These are phyloP conservation scores for Eucalyptus paniculata DNA, from an alignment of 345 rosid genomes.

Conservation along the genomic window DNA sequence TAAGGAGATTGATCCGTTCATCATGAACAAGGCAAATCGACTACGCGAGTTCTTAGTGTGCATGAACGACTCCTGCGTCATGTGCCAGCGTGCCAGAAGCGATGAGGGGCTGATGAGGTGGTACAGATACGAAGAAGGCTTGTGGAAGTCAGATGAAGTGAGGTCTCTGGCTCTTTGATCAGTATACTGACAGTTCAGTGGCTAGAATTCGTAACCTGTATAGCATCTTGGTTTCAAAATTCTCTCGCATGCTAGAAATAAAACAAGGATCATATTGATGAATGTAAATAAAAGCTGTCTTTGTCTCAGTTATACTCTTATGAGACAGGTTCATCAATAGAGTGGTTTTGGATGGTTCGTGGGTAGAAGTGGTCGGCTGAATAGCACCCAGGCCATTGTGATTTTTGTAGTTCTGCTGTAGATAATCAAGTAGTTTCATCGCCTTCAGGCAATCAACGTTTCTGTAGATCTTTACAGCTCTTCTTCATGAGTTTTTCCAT, in stretches of 20 bases:
- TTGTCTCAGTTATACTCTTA: background rate
- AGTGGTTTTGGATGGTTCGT: background rate
- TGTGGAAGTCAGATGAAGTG: conserved; percentile 72
- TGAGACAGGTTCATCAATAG: background rate
- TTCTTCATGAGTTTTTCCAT: background rate
- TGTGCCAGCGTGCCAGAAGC: conserved; percentile 57
- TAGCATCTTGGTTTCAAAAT: background rate
- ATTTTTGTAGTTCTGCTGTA: background rate
- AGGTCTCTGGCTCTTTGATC: conserved; percentile 40
- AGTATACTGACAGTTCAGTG: background rate
- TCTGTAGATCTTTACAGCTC: background rate
- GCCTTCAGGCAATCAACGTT: background rate
- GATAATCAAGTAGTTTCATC: background rate
- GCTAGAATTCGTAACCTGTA: background rate
- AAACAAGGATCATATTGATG: background rate
- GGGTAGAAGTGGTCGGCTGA: background rate
- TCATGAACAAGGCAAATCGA: conserved; percentile 37
- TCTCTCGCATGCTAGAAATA: background rate
- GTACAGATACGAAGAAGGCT: conserved; percentile 77
- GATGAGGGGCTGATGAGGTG: conserved; percentile 88
- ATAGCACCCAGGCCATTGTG: background rate
- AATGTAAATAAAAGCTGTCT: background rate
- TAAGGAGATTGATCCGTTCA: conserved; percentile 31
- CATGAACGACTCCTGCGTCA: conserved; percentile 39
- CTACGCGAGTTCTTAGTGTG: conserved; percentile 51